Evolutionary conservation across 1,139 yeast species (phyloP).

Genomic region (Sugiyamaella grinbergsii): DNA sequence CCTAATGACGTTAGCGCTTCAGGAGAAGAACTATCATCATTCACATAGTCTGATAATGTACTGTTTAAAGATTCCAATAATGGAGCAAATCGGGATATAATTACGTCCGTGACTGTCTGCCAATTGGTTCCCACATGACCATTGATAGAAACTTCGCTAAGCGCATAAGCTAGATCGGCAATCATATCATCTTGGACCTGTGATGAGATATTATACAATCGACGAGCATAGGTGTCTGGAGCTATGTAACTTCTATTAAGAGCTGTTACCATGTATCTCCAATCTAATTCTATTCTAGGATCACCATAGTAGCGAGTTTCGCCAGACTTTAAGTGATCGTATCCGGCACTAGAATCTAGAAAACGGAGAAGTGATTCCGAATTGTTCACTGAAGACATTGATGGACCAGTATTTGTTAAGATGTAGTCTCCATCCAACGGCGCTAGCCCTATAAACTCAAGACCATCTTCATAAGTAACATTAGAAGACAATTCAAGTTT

Average conservation of each 20-base stretch:
- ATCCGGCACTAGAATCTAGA: conserved; percentile 41
- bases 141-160: conserved; percentile 36
- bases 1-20: conserved; percentile 22
- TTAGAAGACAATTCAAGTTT: conserved; percentile 50
- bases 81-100: conserved; percentile 55
- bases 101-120: conserved; percentile 51
- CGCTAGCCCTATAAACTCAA: conserved; percentile 43
- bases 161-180: conserved; percentile 40
- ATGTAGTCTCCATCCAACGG: conserved; percentile 30
- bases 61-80: conserved; percentile 46
- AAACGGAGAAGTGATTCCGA: conserved; percentile 10
- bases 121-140: conserved; percentile 52
- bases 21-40: conserved; percentile 6
- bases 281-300: conserved; percentile 51
- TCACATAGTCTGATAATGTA: conserved; percentile 32
- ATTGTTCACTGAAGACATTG: background rate
- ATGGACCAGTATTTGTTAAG: background rate
- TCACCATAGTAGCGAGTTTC: conserved; percentile 50
- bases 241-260: conserved; percentile 50
- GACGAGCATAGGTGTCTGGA: conserved; percentile 52
- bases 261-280: conserved; percentile 53
- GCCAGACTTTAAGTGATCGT: conserved; percentile 51
- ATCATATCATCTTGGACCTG: conserved; percentile 45
- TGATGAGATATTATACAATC: conserved; percentile 46
- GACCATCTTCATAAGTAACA: conserved; percentile 40